Conservation (phyloP, 2,329 filamentous ascomycete species). For the Fusarium acutatum region DNA sequence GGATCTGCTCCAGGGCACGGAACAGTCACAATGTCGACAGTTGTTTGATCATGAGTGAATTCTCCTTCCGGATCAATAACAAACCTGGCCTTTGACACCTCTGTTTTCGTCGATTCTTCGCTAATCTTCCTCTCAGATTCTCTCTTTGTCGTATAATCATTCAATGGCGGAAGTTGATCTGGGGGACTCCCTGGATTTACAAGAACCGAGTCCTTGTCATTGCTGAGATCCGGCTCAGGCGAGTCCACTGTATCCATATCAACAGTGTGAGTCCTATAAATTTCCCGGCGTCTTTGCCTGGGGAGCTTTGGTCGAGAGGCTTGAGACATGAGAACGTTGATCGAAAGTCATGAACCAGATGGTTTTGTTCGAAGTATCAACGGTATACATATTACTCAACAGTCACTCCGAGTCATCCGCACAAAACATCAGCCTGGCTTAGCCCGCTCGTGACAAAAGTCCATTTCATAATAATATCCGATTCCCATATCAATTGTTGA, state of each 20-base stretch:
- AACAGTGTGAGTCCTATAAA: constrained; percentile 6
- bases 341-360: not conserved
- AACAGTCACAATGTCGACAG: constrained; percentile 62
- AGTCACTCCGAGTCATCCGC: constrained; percentile 20
- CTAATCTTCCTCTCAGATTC: not conserved
- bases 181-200: constrained; percentile 42
- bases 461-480: not conserved
- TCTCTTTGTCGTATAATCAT: constrained; percentile 23
- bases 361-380: not conserved
- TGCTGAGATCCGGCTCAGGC: constrained; percentile 11
- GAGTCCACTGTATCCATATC: constrained; percentile 30
- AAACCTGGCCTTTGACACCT: constrained; percentile 34
- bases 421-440: constrained; percentile 21
- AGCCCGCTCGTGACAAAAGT: constrained; percentile 24
- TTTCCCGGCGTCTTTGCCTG: constrained; percentile 21
- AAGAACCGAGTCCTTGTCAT: constrained; percentile 40
- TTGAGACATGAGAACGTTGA: constrained; percentile 27
- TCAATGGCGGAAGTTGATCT: constrained; percentile 30
- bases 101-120: not conserved
- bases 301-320: not conserved
- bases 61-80: constrained; percentile 48
- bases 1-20: constrained; percentile 63
- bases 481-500: constrained; percentile 9
- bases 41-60: constrained; percentile 59
- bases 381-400: not conserved